Percentiles rank a stretch among this genome's conserved stretches.
Conservation (phyloP, 306 rosid genomes). For the Ziziphus jujuba region DNA sequence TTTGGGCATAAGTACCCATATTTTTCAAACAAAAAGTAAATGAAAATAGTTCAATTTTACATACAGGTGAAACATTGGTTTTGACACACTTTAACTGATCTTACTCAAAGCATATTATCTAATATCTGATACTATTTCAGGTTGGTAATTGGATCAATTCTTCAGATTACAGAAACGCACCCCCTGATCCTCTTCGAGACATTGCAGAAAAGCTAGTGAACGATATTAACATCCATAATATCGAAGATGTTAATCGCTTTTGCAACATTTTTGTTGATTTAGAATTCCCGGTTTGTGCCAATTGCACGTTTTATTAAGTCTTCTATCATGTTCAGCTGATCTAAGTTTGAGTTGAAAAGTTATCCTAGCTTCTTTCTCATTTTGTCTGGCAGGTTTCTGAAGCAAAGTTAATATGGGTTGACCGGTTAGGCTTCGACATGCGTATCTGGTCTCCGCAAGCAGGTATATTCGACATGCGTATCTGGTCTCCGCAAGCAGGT, state of each 20-base stretch:
- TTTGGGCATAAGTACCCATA: neutral
- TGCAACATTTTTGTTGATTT: constrained; percentile 78
- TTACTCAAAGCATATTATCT: constrained; percentile 2
- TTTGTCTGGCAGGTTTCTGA: constrained; percentile 57
- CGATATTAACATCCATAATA: constrained; percentile 70
- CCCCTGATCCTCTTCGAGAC: constrained; percentile 89
- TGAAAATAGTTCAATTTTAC: neutral
- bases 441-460: constrained; percentile 56
- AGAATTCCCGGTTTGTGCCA: constrained; percentile 63
- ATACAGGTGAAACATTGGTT: no score
- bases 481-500: constrained; percentile 58
- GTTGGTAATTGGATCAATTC: constrained; percentile 67
- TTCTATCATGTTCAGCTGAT: neutral
- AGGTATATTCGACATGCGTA: constrained; percentile 67
- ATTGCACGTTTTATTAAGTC: neutral
- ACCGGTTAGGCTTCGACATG: constrained; percentile 83
- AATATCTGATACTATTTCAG: constrained; percentile 38
- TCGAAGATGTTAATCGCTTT: constrained; percentile 81
- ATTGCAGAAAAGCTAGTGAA: constrained; percentile 68
- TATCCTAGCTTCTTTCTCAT: neutral
- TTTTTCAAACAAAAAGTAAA: neutral
- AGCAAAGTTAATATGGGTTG: constrained; percentile 92
- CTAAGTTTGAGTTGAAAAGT: neutral
- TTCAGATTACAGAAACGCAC: constrained; percentile 65
- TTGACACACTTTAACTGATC: neutral